Evolutionary conservation across 768 basidiomycete species (phyloP).

Genomic region (Stropharia rugosoannulata): DNA sequence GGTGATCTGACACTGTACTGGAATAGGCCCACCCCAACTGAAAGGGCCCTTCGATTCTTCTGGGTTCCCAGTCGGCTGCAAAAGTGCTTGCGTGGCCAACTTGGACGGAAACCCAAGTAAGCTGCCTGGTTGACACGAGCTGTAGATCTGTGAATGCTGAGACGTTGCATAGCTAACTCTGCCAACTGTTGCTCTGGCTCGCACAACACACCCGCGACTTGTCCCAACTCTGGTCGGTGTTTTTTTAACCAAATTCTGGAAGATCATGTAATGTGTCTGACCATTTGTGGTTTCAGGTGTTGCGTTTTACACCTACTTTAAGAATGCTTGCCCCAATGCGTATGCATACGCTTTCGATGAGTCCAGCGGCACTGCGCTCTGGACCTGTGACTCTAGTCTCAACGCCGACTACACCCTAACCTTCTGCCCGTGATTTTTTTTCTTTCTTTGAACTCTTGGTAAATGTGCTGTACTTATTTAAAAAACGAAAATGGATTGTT

Average conservation of each 20-base stretch:
- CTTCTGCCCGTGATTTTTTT: slow-evolving; percentile 38
- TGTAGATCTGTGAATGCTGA: not conserved
- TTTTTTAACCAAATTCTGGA: not conserved
- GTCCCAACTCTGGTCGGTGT: slow-evolving; percentile 44
- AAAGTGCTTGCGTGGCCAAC: slow-evolving; percentile 52
- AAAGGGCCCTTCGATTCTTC: slow-evolving; percentile 51
- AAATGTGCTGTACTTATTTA: too few relatives aligned
- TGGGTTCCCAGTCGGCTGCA: slow-evolving; percentile 61
- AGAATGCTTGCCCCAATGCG: slow-evolving; percentile 41
- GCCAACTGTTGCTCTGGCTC: slow-evolving; percentile 64
- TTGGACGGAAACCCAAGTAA: slow-evolving; percentile 40
- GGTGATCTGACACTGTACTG: not conserved
- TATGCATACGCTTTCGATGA: slow-evolving; percentile 59
- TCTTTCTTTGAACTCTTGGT: not conserved
- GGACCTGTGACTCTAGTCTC: slow-evolving; percentile 41
- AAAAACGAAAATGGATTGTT: too few relatives aligned
- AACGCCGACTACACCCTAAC: slow-evolving; percentile 46
- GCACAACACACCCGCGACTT: slow-evolving; percentile 48
- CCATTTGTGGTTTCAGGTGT: slow-evolving; percentile 36
- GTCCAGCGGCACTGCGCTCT: slow-evolving; percentile 46
- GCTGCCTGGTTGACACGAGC: not conserved
- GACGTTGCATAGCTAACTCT: slow-evolving; percentile 41
- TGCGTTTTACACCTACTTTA: slow-evolving; percentile 39
- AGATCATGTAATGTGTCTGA: not conserved
- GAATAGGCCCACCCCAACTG: slow-evolving; percentile 46